Evolutionary conservation across 2,329 filamentous ascomycete species (phyloP).

Genomic region (Nigrograna mackinnonii): DNA sequence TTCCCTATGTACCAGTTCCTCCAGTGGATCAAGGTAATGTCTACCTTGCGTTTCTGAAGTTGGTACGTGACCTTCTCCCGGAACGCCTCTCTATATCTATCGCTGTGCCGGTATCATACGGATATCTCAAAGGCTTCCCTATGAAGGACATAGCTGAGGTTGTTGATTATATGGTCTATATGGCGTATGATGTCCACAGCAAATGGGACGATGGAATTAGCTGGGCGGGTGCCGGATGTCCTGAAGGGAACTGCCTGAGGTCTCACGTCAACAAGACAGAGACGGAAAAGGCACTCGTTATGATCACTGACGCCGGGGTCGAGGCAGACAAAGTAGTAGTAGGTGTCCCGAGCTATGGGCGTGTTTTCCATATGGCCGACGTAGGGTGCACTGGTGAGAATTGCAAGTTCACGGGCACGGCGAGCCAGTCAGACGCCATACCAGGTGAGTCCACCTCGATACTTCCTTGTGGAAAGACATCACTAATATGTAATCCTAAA

Average conservation of each 20-base stretch:
- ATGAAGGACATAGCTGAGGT: slow-evolving; percentile 17
- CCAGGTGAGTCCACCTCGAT: no score
- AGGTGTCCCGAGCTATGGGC: slow-evolving; percentile 41
- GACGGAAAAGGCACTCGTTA: slow-evolving; percentile 23
- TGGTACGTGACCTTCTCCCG: neutral
- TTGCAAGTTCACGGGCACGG: slow-evolving; percentile 40
- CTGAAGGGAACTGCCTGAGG: slow-evolving; percentile 7
- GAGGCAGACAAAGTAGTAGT: slow-evolving; percentile 34
- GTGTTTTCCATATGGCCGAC: slow-evolving; percentile 36
- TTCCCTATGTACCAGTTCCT: slow-evolving; percentile 34
- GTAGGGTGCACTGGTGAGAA: slow-evolving; percentile 31
- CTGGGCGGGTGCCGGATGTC: neutral
- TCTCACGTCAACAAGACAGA: slow-evolving; percentile 13
- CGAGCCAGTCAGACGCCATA: slow-evolving; percentile 25
- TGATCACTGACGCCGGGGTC: slow-evolving; percentile 44
- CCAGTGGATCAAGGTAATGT: neutral
- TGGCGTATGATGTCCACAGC: slow-evolving; percentile 40
- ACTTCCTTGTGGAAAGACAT: no score
- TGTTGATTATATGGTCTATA: slow-evolving; percentile 29
- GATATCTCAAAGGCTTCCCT: slow-evolving; percentile 27
- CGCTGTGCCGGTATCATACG: slow-evolving; percentile 28
- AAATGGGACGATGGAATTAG: slow-evolving; percentile 36
- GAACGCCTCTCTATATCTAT: slow-evolving; percentile 20
- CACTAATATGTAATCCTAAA: no score
- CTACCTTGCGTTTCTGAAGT: slow-evolving; percentile 2